These are phyloP conservation scores for Podila clonocystis DNA, from an alignment of 192 early-diverging fungal species.

Conservation along the genomic window DNA sequence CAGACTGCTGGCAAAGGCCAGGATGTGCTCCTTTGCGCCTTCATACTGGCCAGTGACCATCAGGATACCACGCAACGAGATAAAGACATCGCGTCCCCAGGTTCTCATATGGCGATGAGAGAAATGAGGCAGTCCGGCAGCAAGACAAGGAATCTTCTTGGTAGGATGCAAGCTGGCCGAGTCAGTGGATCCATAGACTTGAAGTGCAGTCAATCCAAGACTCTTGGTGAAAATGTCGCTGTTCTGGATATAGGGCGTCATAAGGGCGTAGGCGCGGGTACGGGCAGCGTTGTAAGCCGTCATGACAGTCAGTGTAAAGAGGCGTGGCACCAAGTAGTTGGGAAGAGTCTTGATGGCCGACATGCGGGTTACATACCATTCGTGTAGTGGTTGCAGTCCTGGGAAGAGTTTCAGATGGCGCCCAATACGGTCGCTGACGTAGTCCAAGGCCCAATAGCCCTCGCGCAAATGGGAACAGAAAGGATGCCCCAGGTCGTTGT, in stretches of 20 bases:
- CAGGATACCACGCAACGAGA: slow-evolving; percentile 86
- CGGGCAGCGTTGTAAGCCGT: slow-evolving; percentile 81
- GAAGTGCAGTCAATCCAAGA: slow-evolving; percentile 83
- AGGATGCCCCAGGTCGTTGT: slow-evolving; percentile 94
- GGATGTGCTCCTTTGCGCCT: slow-evolving; percentile 84
- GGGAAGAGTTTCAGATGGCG: slow-evolving; percentile 51
- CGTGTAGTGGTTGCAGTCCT: slow-evolving; percentile 49
- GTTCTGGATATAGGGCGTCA: slow-evolving; percentile 64
- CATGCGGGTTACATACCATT: slow-evolving; percentile 86
- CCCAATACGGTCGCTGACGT: slow-evolving; percentile 77
- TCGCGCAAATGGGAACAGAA: slow-evolving; percentile 89
- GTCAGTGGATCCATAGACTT: slow-evolving; percentile 85
- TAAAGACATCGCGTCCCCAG: slow-evolving; percentile 99
- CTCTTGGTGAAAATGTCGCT: slow-evolving; percentile 74
- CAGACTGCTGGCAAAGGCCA: slow-evolving; percentile 92
- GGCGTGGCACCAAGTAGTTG: slow-evolving; percentile 91
- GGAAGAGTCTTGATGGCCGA: slow-evolving; percentile 75
- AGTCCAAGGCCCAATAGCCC: slow-evolving; percentile 94
- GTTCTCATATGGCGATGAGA: slow-evolving; percentile 91
- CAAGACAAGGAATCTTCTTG: slow-evolving; percentile 69
- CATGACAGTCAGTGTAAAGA: slow-evolving; percentile 88
- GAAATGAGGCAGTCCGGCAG: slow-evolving; percentile 97
- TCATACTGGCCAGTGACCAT: slow-evolving; percentile 85
- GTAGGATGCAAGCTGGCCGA: slow-evolving; percentile 84
- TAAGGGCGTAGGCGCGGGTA: slow-evolving; percentile 66